These are phyloP conservation scores for Eucalyptus regnans DNA, from an alignment of 345 rosid species.

Conservation along the genomic window DNA sequence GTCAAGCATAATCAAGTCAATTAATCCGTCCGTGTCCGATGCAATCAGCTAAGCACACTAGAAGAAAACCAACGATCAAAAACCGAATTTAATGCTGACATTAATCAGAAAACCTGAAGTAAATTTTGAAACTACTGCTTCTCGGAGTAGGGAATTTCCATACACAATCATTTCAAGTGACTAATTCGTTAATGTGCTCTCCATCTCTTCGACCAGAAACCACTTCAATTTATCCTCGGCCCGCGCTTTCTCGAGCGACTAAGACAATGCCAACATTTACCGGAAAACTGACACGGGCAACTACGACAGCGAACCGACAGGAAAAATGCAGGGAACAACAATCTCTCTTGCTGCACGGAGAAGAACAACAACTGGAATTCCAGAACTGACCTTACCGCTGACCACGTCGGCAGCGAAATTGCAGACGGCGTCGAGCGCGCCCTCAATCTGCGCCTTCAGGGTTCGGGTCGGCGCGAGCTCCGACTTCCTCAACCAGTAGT, in stretches of 20 bases:
- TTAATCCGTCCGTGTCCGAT: neutral
- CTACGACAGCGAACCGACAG: neutral
- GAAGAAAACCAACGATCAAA: neutral
- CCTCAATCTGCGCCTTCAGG: conserved; percentile 54
- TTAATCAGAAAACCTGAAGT: neutral
- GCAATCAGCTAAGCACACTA: neutral
- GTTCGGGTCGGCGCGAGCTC: conserved; percentile 51
- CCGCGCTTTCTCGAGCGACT: neutral
- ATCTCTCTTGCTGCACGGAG: neutral
- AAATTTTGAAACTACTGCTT: neutral
- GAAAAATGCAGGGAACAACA: neutral
- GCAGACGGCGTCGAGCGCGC: conserved; percentile 57
- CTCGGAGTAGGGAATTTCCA: neutral
- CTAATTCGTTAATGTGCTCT: neutral
- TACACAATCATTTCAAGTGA: neutral
- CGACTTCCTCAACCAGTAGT: conserved; percentile 85
- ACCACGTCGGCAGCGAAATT: conserved; percentile 59
- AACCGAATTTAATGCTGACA: neutral
- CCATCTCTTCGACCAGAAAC: neutral
- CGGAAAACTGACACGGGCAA: neutral
- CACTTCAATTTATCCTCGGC: neutral
- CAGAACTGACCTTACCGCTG: conserved; percentile 66
- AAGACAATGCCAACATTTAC: neutral
- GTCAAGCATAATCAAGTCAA: neutral
- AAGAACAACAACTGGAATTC: neutral